phyloP scores from a whole-genome alignment of 2,329 filamentous ascomycete genomes.

The Alternaria brassicae region DNA sequence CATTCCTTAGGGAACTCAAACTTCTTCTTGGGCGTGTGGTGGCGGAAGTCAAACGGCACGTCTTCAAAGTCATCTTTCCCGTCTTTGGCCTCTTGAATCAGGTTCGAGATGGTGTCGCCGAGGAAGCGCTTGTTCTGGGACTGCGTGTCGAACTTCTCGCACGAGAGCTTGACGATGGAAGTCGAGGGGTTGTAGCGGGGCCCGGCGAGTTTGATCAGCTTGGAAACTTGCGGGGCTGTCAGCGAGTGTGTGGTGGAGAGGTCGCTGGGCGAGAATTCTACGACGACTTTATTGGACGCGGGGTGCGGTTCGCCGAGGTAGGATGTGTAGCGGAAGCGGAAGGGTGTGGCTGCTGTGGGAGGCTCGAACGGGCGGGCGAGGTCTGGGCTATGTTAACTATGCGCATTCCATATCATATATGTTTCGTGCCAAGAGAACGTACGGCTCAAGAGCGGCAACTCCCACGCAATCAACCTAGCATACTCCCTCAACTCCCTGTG shows the following conservation, averaged over 20 bases:
- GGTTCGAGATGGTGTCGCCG: conserved; percentile 74
- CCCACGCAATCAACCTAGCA: conserved; percentile 86
- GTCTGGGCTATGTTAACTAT: conserved; percentile 60
- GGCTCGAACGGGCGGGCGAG: conserved; percentile 81
- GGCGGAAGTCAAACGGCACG: conserved; percentile 85
- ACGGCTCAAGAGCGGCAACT: conserved; percentile 91
- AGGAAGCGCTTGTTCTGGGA: conserved; percentile 98
- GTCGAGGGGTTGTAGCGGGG: conserved; percentile 85
- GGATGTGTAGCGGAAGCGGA: conserved; percentile 95
- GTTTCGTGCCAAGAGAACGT: conserved; percentile 52
- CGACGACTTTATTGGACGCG: conserved; percentile 89
- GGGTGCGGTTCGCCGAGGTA: conserved; percentile 96
- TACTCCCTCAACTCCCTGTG: conserved; percentile 90
- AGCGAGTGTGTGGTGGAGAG: conserved; percentile 74
- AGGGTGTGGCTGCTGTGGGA: conserved; percentile 70
- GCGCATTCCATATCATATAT: not conserved
- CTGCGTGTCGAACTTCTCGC: conserved; percentile 85
- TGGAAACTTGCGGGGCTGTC: conserved; percentile 71
- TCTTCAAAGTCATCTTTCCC: conserved; percentile 83
- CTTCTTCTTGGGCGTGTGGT: conserved; percentile 74
- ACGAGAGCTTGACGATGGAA: conserved; percentile 85
- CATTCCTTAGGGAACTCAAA: conserved; percentile 81
- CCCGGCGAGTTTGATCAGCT: conserved; percentile 87
- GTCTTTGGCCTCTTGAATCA: conserved; percentile 78
- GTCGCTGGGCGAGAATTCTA: conserved; percentile 82